These are phyloP conservation scores for Scenedesmus sp. DNA, from an alignment of 163 green algal species.

Conservation along the genomic window DNA sequence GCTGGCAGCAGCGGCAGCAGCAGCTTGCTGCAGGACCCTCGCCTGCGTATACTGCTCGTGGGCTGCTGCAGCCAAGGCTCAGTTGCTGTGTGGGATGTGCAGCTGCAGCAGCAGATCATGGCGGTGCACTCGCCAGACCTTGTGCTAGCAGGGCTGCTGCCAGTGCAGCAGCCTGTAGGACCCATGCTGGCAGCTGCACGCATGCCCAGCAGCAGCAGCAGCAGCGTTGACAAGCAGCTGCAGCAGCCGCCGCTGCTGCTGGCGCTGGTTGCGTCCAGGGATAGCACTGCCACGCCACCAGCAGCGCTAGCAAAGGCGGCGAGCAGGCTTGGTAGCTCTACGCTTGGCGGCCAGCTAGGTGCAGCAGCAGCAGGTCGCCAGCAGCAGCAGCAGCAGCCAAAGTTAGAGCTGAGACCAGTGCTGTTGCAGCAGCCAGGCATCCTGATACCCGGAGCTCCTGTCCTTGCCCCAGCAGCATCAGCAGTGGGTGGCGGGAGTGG, in stretches of 20 bases:
- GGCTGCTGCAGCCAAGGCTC: conserved; percentile 30
- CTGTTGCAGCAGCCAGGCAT: conserved; percentile 30
- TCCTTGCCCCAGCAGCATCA: conserved; percentile 5
- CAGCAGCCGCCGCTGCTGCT: conserved; percentile 19
- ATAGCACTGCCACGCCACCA: neutral
- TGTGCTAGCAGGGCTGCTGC: neutral
- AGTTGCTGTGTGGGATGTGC: conserved; percentile 45
- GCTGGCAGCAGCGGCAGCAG: conserved; percentile 16
- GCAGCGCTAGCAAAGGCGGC: neutral
- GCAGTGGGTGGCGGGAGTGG: neutral
- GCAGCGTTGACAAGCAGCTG: neutral
- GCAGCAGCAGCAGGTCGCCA: neutral
- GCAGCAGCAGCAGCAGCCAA: neutral
- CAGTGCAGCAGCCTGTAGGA: neutral
- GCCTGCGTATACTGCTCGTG: conserved; percentile 26
- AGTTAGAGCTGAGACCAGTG: conserved; percentile 1
- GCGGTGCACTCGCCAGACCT: conserved; percentile 29
- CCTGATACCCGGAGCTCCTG: neutral
- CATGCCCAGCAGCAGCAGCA: neutral
- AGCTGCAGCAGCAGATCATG: conserved; percentile 42
- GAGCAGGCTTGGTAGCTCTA: neutral
- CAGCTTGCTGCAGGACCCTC: neutral
- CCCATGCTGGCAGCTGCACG: neutral
- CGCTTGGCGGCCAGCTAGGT: neutral
- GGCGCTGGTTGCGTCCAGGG: conserved; percentile 3